A percentile compares a stretch with the other conserved stretches of the same genome.
These are phyloP conservation scores for Aureobasidium sp. DNA, from an alignment of 2,329 filamentous ascomycete species.

Conservation along the genomic window DNA sequence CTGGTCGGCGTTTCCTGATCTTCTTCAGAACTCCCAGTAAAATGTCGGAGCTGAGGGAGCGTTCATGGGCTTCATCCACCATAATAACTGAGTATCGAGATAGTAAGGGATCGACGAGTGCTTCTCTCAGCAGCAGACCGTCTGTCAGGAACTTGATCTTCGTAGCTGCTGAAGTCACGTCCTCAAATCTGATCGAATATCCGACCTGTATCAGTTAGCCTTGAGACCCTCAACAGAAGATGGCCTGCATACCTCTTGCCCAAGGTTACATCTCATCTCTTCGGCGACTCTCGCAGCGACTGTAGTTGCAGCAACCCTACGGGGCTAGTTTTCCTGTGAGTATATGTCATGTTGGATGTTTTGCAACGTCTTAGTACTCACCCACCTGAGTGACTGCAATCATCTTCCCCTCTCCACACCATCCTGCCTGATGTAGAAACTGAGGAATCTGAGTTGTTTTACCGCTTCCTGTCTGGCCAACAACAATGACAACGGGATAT, in stretches of 20 bases:
- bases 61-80: slow-evolving; percentile 95
- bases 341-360: slow-evolving; percentile 21
- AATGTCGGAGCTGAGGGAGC: slow-evolving; percentile 87
- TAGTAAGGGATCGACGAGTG: slow-evolving; percentile 82
- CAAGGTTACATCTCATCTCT: slow-evolving; percentile 77
- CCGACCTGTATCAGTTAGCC: slow-evolving; percentile 42
- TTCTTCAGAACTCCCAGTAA: slow-evolving; percentile 87
- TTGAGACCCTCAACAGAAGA: not conserved
- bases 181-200: slow-evolving; percentile 88
- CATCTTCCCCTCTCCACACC: slow-evolving; percentile 74
- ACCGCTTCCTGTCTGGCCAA: slow-evolving; percentile 89
- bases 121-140: slow-evolving; percentile 83
- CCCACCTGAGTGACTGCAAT: slow-evolving; percentile 85
- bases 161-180: slow-evolving; percentile 77
- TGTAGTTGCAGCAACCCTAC: slow-evolving; percentile 83
- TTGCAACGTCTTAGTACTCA: slow-evolving; percentile 25
- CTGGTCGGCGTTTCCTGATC: slow-evolving; percentile 69
- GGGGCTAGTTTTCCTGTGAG: slow-evolving; percentile 54
- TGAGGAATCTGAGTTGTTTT: slow-evolving; percentile 96
- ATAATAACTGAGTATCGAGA: slow-evolving; percentile 93
- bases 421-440: slow-evolving; percentile 79
- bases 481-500: slow-evolving; percentile 75
- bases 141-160: slow-evolving; percentile 94
- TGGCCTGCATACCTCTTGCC: slow-evolving; percentile 55
- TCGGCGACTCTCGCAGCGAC: slow-evolving; percentile 84